A percentile compares a stretch with the other conserved stretches of the same genome.
phyloP scores from a whole-genome alignment of 1,284 basidiomycete genomes.

The Fomitiporia mediterranea region DNA sequence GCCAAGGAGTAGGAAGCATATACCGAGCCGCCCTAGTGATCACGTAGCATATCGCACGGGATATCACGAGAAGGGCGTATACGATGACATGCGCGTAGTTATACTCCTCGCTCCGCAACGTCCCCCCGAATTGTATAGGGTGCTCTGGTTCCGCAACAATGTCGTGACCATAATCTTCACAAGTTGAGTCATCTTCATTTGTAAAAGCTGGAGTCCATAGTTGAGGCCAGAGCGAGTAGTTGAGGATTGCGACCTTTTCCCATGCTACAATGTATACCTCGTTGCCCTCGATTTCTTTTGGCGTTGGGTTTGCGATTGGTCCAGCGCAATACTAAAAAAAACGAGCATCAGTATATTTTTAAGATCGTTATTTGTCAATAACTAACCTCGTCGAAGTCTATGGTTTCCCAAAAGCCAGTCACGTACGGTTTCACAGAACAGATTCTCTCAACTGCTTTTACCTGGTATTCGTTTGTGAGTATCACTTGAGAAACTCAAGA shows the following conservation, averaged over 20 bases:
- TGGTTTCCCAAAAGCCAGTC: background rate
- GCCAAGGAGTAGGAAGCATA: background rate
- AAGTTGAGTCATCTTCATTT: background rate
- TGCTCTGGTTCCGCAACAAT: background rate
- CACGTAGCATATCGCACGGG: background rate
- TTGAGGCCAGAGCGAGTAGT: background rate
- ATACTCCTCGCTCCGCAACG: background rate
- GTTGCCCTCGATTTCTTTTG: background rate
- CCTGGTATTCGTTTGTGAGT: too few species aligned
- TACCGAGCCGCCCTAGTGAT: background rate
- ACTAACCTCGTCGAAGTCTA: background rate
- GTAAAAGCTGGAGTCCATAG: background rate
- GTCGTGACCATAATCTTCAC: background rate
- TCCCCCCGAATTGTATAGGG: background rate
- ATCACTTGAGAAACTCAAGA: too few species aligned
- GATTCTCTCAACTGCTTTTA: background rate
- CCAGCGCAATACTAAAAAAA: background rate
- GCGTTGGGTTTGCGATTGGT: background rate
- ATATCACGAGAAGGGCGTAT: background rate
- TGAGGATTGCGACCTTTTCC: background rate
- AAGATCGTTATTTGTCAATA: background rate
- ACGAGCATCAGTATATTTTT: background rate
- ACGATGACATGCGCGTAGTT: background rate
- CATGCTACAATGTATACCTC: background rate
- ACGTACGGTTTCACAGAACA: background rate